These are phyloP conservation scores for Metarhizium brunneum DNA, from an alignment of 2,329 filamentous ascomycete genomes.

Conservation along the genomic window DNA sequence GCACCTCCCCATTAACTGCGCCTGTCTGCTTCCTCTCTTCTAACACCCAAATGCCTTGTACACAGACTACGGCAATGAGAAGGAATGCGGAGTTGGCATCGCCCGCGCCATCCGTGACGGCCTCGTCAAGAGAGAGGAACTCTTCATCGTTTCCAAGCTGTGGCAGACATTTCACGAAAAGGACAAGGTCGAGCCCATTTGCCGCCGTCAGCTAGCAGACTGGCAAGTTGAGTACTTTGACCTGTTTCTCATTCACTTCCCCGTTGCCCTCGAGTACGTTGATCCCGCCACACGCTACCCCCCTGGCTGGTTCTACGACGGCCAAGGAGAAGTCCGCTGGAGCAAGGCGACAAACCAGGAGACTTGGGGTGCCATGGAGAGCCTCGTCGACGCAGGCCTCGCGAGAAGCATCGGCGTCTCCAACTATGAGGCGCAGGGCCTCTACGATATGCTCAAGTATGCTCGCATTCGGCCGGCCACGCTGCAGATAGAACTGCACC, in stretches of 20 bases:
- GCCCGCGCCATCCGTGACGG: no score
- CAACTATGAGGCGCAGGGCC: conserved; percentile 71
- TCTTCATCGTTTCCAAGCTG: conserved; percentile 72
- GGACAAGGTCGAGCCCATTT: conserved; percentile 67
- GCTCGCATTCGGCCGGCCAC: conserved; percentile 65
- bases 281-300: conserved; percentile 72
- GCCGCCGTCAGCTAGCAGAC: conserved; percentile 67
- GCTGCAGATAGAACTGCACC: no score
- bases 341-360: conserved; percentile 67
- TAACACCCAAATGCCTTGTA: no score
- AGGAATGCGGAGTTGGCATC: no score
- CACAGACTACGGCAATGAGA: no score
- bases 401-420: conserved; percentile 68
- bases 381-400: conserved; percentile 58
- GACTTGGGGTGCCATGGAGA: conserved; percentile 77
- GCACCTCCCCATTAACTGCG: no score
- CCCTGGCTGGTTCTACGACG: conserved; percentile 65
- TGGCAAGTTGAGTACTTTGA: conserved; percentile 87
- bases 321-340: conserved; percentile 48
- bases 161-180: conserved; percentile 88
- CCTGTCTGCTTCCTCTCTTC: no score
- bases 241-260: conserved; percentile 84
- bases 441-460: conserved; percentile 74
- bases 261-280: conserved; percentile 76
- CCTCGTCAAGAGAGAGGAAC: no score